Evolutionary conservation across 805 yeast species (phyloP).

Genomic region (Candida xiaguanensis): DNA sequence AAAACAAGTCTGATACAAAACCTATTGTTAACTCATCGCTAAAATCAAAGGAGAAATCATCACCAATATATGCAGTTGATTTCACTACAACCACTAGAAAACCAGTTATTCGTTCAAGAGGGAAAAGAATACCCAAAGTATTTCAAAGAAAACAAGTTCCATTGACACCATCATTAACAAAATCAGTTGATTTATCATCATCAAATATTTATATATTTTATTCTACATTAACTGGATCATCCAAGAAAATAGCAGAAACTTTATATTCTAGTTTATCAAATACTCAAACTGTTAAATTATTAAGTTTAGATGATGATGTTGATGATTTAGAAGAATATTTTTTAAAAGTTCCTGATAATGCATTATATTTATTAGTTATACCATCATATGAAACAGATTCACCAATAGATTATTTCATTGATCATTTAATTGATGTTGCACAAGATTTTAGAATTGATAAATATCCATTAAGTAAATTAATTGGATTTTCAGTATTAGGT

Average conservation of each 20-base stretch:
- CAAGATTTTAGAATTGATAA: constrained; percentile 85
- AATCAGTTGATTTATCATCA: constrained; percentile 36
- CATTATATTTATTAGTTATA: constrained; percentile 64
- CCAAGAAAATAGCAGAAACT: constrained; percentile 62
- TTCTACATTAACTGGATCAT: constrained; percentile 82
- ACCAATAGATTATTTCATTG: constrained; percentile 84
- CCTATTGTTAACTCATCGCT: neutral
- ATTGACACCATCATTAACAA: constrained; percentile 36
- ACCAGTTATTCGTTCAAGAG: constrained; percentile 14
- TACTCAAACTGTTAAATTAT: constrained; percentile 34
- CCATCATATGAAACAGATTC: constrained; percentile 94
- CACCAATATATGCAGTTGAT: constrained; percentile 40
- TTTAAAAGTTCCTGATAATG: constrained; percentile 52
- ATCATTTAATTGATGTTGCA: constrained; percentile 72
- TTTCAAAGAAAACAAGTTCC: constrained; percentile 26
- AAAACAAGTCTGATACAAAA: neutral
- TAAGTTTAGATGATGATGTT: constrained; percentile 75
- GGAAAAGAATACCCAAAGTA: constrained; percentile 38
- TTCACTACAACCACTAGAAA: constrained; percentile 33
- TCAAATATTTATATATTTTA: constrained; percentile 69
- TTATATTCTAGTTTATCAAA: constrained; percentile 38
- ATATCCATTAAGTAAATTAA: constrained; percentile 62
- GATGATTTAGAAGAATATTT: constrained; percentile 84
- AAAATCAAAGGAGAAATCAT: constrained; percentile 10
- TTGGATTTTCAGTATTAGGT: constrained; percentile 85